Percentiles rank a stretch among this genome's conserved stretches.
These are phyloP conservation scores for Diplodia mutila DNA, from an alignment of 2,329 filamentous ascomycete species.

Conservation along the genomic window DNA sequence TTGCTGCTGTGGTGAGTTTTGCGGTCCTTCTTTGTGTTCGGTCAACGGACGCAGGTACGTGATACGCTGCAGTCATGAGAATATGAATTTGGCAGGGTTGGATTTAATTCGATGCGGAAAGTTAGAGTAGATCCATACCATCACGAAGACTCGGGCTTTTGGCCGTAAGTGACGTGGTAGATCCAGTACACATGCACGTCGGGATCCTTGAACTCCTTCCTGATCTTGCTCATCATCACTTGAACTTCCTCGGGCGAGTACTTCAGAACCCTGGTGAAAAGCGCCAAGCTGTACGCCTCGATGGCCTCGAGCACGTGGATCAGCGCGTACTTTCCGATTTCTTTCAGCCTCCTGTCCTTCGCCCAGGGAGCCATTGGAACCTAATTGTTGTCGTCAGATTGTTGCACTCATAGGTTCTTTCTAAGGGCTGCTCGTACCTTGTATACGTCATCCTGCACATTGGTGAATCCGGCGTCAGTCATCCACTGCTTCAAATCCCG, in stretches of 20 bases:
- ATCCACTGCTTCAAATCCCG: constrained; percentile 48
- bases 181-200: constrained; percentile 14
- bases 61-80: no score
- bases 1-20: no score
- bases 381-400: no score
- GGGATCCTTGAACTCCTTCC: constrained; percentile 9
- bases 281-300: constrained; percentile 43
- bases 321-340: constrained; percentile 38
- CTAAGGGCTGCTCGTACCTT: no score
- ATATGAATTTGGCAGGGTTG: background rate
- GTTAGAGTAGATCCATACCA: background rate
- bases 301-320: constrained; percentile 43
- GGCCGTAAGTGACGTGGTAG: constrained; percentile 12
- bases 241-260: constrained; percentile 21
- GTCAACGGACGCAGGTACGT: no score
- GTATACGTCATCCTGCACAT: constrained; percentile 52
- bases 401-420: no score
- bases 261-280: constrained; percentile 35
- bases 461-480: constrained; percentile 57
- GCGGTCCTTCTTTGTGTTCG: no score
- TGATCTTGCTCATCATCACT: constrained; percentile 13
- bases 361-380: constrained; percentile 35
- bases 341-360: constrained; percentile 38
- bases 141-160: constrained; percentile 1
- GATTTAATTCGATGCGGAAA: background rate